These are phyloP conservation scores for Ballota nigra DNA, from an alignment of 257 asterid species.

Conservation along the genomic window DNA sequence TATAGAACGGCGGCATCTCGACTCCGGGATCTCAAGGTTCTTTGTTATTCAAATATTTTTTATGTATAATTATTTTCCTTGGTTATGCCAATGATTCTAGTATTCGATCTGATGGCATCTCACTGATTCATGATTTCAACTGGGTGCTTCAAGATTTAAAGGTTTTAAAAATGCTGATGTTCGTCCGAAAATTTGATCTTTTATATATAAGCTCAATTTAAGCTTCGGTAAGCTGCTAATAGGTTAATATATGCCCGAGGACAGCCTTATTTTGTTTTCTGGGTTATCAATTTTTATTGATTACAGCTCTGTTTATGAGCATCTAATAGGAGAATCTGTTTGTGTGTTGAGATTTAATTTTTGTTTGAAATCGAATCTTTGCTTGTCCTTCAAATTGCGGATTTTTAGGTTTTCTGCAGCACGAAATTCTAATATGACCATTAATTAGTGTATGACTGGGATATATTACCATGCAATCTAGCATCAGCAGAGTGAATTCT, in stretches of 20 bases:
- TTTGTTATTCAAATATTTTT: background rate
- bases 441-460: background rate
- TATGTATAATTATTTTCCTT: background rate
- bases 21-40: conserved; percentile 66
- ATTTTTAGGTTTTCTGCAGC: background rate
- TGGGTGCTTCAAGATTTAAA: background rate
- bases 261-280: background rate
- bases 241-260: background rate
- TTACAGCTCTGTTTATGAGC: background rate
- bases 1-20: conserved; percentile 64
- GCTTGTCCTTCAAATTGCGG: background rate
- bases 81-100: background rate
- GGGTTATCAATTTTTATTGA: background rate
- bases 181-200: background rate
- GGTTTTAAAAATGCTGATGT: background rate
- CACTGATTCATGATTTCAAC: background rate
- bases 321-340: background rate
- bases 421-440: background rate
- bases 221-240: background rate
- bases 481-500: background rate
- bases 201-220: background rate
- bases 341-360: background rate
- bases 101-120: conserved; percentile 20
- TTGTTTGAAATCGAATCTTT: background rate
- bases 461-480: background rate